Evolutionary conservation across 768 basidiomycete species (phyloP).

Genomic region (Suillus lakei): DNA sequence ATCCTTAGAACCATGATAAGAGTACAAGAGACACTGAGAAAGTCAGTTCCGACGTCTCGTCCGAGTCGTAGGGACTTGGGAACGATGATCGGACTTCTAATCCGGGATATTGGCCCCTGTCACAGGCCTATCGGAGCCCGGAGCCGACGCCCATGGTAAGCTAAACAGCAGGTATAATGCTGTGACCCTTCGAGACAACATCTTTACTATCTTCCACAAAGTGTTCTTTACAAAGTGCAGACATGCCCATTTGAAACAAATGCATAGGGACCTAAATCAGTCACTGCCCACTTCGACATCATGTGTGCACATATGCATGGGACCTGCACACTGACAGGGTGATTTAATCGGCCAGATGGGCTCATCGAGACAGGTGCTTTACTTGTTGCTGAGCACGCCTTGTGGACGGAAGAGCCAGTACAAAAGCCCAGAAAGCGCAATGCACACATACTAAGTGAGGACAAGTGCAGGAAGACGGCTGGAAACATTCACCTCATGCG

Average conservation of each 20-base stretch:
- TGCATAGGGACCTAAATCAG: neutral
- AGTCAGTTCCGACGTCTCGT: neutral
- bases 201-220: too few species aligned
- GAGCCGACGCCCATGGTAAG: neutral
- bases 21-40: neutral
- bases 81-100: neutral
- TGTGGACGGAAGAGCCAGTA: neutral
- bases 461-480: neutral
- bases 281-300: neutral
- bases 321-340: neutral
- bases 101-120: neutral
- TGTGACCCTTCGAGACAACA: too few species aligned
- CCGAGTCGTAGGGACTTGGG: neutral
- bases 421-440: neutral
- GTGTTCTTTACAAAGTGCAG: too few species aligned
- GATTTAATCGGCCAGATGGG: neutral
- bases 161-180: too few species aligned
- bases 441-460: neutral
- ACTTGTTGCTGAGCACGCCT: neutral
- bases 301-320: neutral
- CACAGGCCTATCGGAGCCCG: neutral
- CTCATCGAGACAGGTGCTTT: neutral
- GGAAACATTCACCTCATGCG: too few species aligned
- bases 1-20: slow-evolving; percentile 33
- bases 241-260: neutral